Evolutionary conservation across 306 rosid genomes (phyloP).

Genomic region (Lathyrus oleraceus): DNA sequence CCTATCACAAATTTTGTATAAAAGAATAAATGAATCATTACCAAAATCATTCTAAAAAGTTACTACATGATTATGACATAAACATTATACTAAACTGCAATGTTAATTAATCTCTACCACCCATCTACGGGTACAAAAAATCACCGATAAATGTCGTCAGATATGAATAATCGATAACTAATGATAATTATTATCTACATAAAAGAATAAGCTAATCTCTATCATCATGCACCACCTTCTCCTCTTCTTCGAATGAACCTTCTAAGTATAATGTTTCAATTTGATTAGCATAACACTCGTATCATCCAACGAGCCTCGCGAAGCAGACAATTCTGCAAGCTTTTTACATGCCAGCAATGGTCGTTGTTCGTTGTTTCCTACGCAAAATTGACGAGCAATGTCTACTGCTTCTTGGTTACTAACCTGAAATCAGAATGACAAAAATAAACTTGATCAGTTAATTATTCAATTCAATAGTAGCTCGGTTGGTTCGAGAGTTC

Average conservation of each 20-base stretch:
- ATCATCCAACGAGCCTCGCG: constrained; percentile 85
- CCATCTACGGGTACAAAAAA: constrained; percentile 30
- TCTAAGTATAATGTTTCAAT: constrained; percentile 52
- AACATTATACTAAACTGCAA: constrained; percentile 6
- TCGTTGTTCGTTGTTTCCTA: constrained; percentile 47
- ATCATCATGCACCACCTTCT: constrained; percentile 29
- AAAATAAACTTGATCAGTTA: constrained; percentile 25
- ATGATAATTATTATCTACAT: constrained; percentile 37
- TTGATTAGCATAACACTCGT: constrained; percentile 79
- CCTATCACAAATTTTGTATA: constrained; percentile 7
- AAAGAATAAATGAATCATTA: constrained; percentile 25
- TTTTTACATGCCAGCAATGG: constrained; percentile 75
- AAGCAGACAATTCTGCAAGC: constrained; percentile 70
- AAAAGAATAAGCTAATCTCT: constrained; percentile 45
- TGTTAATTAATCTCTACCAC: constrained; percentile 31
- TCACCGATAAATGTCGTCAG: constrained; percentile 31
- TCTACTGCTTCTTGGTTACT: constrained; percentile 92
- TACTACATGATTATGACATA: constrained; percentile 32
- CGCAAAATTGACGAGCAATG: constrained; percentile 56
- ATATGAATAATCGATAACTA: neutral
- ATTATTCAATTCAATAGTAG: neutral
- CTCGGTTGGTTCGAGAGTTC: no score
- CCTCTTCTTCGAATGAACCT: constrained; percentile 10
- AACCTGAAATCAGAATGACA: constrained; percentile 56
- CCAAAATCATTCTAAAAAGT: constrained; percentile 14